Evolutionary conservation across 768 basidiomycete genomes (phyloP).

Genomic region (Crepidotus variabilis): DNA sequence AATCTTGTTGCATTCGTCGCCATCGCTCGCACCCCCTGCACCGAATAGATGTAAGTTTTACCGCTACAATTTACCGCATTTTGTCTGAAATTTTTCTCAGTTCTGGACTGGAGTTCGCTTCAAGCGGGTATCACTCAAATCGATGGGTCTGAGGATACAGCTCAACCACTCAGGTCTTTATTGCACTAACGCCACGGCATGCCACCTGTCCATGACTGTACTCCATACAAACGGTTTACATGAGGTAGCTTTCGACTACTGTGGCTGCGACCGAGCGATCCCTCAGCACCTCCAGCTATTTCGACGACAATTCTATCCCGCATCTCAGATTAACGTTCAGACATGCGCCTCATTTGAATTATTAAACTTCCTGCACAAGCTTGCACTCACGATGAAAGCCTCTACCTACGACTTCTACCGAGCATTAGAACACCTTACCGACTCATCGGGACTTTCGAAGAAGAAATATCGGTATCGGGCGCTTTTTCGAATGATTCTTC

Average conservation of each 20-base stretch:
- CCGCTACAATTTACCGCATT: neutral
- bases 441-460: no score
- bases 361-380: constrained; percentile 4
- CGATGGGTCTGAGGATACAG: constrained; percentile 1
- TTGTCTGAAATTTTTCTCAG: neutral
- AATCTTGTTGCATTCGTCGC: constrained; percentile 5
- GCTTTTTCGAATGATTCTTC: neutral
- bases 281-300: constrained; percentile 5
- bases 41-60: constrained; percentile 6
- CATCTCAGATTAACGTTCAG: neutral
- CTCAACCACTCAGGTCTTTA: constrained; percentile 1
- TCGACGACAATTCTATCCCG: constrained; percentile 1
- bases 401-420: constrained; percentile 3
- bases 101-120: neutral
- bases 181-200: neutral
- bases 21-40: constrained; percentile 8
- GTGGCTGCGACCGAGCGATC: neutral
- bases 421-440: neutral
- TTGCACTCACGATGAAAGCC: constrained; percentile 1
- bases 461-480: neutral
- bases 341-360: constrained; percentile 3
- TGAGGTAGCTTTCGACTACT: constrained; percentile 4
- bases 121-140: neutral
- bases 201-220: neutral
- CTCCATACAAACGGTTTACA: constrained; percentile 6